A percentile compares a stretch with the other conserved stretches of the same genome.
These are phyloP conservation scores for Backusella psychrophila DNA, from an alignment of 192 early-diverging fungal species.

Conservation along the genomic window DNA sequence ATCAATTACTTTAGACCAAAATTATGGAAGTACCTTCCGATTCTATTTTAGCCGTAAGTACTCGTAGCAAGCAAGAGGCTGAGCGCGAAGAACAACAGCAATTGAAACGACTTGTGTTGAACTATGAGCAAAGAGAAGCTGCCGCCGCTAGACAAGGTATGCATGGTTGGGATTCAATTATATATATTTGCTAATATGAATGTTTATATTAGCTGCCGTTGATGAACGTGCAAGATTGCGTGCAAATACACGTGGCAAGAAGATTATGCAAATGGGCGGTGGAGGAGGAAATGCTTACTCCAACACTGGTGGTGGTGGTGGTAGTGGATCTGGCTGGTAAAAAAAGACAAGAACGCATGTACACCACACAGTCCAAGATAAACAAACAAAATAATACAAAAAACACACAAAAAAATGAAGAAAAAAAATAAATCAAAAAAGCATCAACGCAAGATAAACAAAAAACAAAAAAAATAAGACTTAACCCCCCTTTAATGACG, in stretches of 20 bases:
- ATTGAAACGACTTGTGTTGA: slow-evolving; percentile 89
- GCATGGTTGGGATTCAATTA: background rate
- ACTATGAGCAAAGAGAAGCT: slow-evolving; percentile 82
- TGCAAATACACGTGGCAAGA: slow-evolving; percentile 8
- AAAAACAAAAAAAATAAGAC: background rate
- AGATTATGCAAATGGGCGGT: slow-evolving; percentile 34
- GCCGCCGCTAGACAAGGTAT: slow-evolving; percentile 34
- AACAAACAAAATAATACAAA: background rate
- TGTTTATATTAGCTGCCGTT: slow-evolving; percentile 12
- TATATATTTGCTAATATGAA: background rate
- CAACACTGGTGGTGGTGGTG: background rate
- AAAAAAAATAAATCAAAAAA: background rate
- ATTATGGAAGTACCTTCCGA: slow-evolving; percentile 76
- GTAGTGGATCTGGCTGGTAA: background rate
- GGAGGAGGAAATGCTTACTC: slow-evolving; percentile 29
- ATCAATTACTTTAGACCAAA: slow-evolving; percentile 45
- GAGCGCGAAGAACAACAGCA: slow-evolving; percentile 86
- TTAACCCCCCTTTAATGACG: background rate
- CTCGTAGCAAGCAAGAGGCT: slow-evolving; percentile 82
- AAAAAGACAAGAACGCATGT: background rate
- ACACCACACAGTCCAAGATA: background rate
- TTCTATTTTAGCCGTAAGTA: slow-evolving; percentile 79
- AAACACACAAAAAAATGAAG: background rate
- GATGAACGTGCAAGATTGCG: slow-evolving; percentile 28
- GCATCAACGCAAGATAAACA: background rate